Conservation (phyloP, 2,329 filamentous ascomycete genomes). For the Trichophyton equinum region DNA sequence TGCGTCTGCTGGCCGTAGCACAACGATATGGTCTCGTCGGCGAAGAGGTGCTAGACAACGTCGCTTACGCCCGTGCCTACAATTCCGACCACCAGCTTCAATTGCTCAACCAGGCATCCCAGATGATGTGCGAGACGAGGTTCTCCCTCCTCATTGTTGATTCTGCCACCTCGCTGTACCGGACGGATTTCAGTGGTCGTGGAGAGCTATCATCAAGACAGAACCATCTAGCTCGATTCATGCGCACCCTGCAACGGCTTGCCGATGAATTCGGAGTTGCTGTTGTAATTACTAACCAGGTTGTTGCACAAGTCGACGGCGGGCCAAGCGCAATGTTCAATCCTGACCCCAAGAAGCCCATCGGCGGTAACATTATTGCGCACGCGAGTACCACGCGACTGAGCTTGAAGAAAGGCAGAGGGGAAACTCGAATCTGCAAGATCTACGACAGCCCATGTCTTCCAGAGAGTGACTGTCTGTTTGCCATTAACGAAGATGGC, state of each 20-base stretch:
- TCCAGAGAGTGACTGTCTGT: constrained; percentile 90
- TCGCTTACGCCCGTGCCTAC: constrained; percentile 94
- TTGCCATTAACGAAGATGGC: constrained; percentile 93
- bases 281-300: constrained; percentile 97
- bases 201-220: constrained; percentile 92
- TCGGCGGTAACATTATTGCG: constrained; percentile 96
- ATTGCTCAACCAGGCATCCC: constrained; percentile 81
- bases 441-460: constrained; percentile 98
- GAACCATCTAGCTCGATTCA: constrained; percentile 39
- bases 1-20: constrained; percentile 79
- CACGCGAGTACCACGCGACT: constrained; percentile 92
- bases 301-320: constrained; percentile 94
- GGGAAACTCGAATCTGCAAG: constrained; percentile 93
- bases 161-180: constrained; percentile 86
- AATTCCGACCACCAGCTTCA: constrained; percentile 97
- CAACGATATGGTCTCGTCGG: constrained; percentile 89
- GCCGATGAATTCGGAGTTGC: constrained; percentile 83
- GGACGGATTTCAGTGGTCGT: constrained; percentile 92
- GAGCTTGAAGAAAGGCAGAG: constrained; percentile 89
- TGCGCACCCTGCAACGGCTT: constrained; percentile 37
- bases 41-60: constrained; percentile 95
- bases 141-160: constrained; percentile 95
- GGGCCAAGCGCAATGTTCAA: constrained; percentile 98
- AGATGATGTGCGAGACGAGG: constrained; percentile 99
- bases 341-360: constrained; percentile 96